Evolutionary conservation across 2,329 filamentous ascomycete genomes (phyloP).

Genomic region (Chrysoporthe puriensis): DNA sequence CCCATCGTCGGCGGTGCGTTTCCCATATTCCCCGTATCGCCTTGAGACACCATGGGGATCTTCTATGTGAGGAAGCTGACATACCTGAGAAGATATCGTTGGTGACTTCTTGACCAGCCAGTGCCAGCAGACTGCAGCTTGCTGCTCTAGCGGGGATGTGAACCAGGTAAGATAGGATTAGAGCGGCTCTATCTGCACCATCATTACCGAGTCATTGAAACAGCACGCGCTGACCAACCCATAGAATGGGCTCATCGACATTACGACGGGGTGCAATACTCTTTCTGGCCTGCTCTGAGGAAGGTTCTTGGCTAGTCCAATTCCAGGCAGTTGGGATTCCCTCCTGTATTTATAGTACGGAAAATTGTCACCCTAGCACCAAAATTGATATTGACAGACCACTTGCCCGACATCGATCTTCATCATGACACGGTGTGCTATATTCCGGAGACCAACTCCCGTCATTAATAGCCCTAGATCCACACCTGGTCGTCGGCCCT

Average conservation of each 20-base stretch:
- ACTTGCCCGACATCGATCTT: not conserved
- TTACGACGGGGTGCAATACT: slow-evolving; percentile 3
- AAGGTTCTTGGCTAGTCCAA: not conserved
- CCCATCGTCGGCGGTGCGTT: slow-evolving; percentile 4
- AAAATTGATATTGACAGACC: not conserved
- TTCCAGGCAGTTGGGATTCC: not conserved
- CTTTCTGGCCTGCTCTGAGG: not conserved
- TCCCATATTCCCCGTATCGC: too few relatives aligned
- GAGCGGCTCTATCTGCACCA: too few relatives aligned
- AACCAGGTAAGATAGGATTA: slow-evolving; percentile 9
- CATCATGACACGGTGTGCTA: not conserved
- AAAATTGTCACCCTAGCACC: not conserved
- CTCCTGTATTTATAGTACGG: not conserved
- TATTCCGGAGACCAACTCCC: not conserved
- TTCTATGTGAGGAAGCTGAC: not conserved
- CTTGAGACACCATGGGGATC: too few relatives aligned
- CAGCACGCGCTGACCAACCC: not conserved
- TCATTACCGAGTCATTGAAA: too few relatives aligned
- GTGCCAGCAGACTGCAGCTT: slow-evolving; percentile 10
- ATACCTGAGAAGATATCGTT: not conserved
- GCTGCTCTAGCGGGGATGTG: not conserved
- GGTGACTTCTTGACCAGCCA: slow-evolving; percentile 9
- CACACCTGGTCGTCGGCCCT: slow-evolving; percentile 41
- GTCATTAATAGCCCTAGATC: slow-evolving; percentile 37
- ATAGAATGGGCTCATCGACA: slow-evolving; percentile 1